Evolutionary conservation across 371 early-diverging fungal genomes (phyloP), one percentile per base, ranked within the genome.

Genomic region (Mortierella sp.): DNA sequence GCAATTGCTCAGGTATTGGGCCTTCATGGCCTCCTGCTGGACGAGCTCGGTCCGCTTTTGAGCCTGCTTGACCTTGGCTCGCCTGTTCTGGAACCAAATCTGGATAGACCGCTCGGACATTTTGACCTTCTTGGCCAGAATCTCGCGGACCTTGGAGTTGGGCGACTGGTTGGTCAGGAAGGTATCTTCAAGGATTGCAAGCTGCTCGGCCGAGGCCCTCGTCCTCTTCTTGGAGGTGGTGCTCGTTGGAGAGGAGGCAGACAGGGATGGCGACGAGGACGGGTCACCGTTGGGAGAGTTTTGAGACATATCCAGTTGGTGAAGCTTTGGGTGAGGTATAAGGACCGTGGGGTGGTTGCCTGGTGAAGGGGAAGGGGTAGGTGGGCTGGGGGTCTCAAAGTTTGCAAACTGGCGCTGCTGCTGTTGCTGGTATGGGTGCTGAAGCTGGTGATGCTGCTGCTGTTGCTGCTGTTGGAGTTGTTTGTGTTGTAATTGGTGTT

Each of bases 71-170:
- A 95, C 95, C 89, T 98, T 98, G 63, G 98, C 98, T 70, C 99
- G 92, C 83, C 97, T 92, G 93, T 99, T 99, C 88, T 99, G 99
- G 92, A 99, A 99, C 99, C 99, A 99, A 80, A 99, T 97, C 88
- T 99, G 98, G 78, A 99, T 97, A 24, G 97, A 95, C 84, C 97
- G 91, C 78, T 95, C 95, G 38, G 98, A 96, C 98, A 99, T 98
- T 78, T 95, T 93, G 29, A 99, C 92, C 82, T 96, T 93, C 74
- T 91, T 90, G 44, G 97, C 96, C 41, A 99, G 92, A 49, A 93
- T 93, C 85, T 96, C 96, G 71, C 99, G 95, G 87, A 97, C 92
- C 81, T 96, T 95, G 58, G 92, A 93, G 75, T 95, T 95, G 48
- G 96, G 96, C 16, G 95, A 89, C 71, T 93, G 90, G 84, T 93